A percentile compares a stretch with the other conserved stretches of the same genome.
Evolutionary conservation across 768 basidiomycete genomes (phyloP).

Genomic region (Tulasnella sp.): DNA sequence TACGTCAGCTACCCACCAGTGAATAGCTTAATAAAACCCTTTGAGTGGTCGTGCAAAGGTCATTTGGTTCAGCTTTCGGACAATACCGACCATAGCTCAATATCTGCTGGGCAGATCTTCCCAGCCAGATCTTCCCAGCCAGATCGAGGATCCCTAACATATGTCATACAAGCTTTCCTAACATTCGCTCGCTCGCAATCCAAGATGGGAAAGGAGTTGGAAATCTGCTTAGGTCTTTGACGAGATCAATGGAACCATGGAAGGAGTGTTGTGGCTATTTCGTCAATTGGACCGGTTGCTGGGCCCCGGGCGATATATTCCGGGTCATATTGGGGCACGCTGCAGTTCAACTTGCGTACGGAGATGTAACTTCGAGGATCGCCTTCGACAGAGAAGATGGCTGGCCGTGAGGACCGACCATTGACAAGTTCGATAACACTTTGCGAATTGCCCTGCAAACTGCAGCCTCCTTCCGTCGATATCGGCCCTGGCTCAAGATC

Average conservation of each 20-base stretch:
- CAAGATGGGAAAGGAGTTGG: neutral
- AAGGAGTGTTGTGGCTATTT: too few relatives aligned
- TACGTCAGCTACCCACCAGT: neutral
- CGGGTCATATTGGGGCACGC: neutral
- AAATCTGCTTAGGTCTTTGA: too few relatives aligned
- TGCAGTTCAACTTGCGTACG: neutral
- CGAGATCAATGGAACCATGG: too few relatives aligned
- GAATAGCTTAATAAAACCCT: neutral
- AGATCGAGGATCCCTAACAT: neutral
- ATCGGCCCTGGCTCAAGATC: neutral
- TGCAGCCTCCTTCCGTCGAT: neutral
- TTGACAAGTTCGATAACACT: neutral
- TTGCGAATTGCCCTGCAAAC: neutral
- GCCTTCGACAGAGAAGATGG: neutral
- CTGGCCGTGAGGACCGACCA: neutral
- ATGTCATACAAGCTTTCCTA: neutral
- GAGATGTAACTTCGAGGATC: neutral
- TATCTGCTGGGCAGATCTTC: neutral
- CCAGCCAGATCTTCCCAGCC: neutral
- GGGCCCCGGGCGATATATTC: neutral
- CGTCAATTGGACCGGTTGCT: too few relatives aligned
- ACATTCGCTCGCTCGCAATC: neutral
- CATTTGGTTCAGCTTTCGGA: neutral
- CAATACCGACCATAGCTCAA: neutral
- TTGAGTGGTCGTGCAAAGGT: neutral